Evolutionary conservation across 2,329 filamentous ascomycete genomes (phyloP).

Genomic region (Aureobasidium sp.): DNA sequence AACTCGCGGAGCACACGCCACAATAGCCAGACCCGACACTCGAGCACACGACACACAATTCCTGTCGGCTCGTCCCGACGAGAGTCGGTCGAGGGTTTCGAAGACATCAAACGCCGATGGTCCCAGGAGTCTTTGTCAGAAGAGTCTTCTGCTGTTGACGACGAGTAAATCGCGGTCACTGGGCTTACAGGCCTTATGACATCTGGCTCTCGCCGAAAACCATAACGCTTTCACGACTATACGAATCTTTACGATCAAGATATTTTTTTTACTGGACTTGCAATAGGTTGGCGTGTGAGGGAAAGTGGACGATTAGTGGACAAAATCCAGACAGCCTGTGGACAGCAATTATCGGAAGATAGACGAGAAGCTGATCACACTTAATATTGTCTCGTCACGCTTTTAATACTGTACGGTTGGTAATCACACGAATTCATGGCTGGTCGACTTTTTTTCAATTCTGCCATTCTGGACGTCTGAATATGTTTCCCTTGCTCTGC

Average conservation of each 20-base stretch:
- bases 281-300: neutral
- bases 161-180: neutral
- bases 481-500: no score
- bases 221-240: neutral
- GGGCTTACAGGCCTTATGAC: neutral
- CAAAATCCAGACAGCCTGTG: no score
- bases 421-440: no score
- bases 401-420: no score
- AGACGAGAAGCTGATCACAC: no score
- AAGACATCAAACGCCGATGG: slow-evolving; percentile 10
- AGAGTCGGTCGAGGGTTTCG: slow-evolving; percentile 10
- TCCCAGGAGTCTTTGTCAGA: neutral
- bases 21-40: neutral
- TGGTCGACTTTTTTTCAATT: no score
- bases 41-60: neutral
- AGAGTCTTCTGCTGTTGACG: neutral
- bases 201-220: neutral
- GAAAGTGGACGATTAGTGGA: neutral
- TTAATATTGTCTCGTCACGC: no score
- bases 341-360: neutral
- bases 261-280: neutral
- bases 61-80: neutral
- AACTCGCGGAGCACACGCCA: neutral
- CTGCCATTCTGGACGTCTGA: no score
- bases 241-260: neutral